Base-by-base conservation (phyloP, 805 yeast species). In the Wickerhamomyces subpelliculosus region DNA sequence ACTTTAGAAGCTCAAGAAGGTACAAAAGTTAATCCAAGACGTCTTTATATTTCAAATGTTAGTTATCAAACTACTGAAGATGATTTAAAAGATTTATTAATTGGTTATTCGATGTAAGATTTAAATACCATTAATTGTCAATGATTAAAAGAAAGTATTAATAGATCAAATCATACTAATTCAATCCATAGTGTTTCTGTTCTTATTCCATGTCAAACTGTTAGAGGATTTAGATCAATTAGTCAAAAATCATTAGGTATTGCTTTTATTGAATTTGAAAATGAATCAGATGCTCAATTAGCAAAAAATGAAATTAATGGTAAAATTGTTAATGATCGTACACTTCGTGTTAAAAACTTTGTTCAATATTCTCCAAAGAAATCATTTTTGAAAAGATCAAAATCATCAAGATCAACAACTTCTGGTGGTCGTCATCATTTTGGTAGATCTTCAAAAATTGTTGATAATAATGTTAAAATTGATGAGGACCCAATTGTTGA, bases 191-290 rank as follows among this genome's bases (percentile, higher is more conserved):
- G 58, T 27, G 47, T 32, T 8, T 62, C 64, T 19, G 72, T 75
- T 4, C 58, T 77, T 45, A 67, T 78, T 36, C 84, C 83, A 21
- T 69, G 72, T 41, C 73, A 71, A 45, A 71, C 77, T 3, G 64
- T 73, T 14, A 63, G 73, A 25, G 73, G 73, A 11, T 59, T 66
- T 40, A 62, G 70, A 32, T 51, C 51, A 7, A 53, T 51, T 28
- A 63, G 61, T 35, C 68, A 64, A 34, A 65, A 58, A 44, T 73
- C 78, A 3, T 58, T 75, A 45, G 90, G 93, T 4, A 70, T 75
- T 51, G 97, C 94, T 12, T 89, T 84, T 61, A 83, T 87, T 41
- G 93, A 87, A 49, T 90, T 80, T 55, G 80, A 71, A 50, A 69
- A 67, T 37, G 72, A 70, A 42, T 87, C 75, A 37, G 68, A 69